Evolutionary conservation across 2,329 filamentous ascomycete genomes (phyloP).

Genomic region (Sporothrix euskadiensis): DNA sequence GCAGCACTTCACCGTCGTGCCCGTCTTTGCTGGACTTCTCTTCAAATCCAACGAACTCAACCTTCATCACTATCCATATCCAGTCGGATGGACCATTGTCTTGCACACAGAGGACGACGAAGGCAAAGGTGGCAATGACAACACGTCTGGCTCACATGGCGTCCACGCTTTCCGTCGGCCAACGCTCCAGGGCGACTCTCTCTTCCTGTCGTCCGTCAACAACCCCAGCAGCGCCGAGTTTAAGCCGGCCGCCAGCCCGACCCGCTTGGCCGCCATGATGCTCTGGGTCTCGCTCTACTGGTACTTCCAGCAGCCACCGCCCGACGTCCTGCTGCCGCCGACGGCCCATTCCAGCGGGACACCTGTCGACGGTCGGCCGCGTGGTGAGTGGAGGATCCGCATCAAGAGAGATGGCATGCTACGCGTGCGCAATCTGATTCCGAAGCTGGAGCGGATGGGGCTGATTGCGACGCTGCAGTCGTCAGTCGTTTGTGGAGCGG

Average conservation of each 20-base stretch:
- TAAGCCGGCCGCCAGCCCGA: slow-evolving; percentile 76
- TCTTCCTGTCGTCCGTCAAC: slow-evolving; percentile 91
- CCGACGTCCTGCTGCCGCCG: slow-evolving; percentile 61
- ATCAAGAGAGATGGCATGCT: slow-evolving; percentile 88
- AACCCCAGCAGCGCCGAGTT: slow-evolving; percentile 79
- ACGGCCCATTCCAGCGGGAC: slow-evolving; percentile 62
- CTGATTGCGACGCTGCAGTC: slow-evolving; percentile 76
- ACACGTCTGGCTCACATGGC: slow-evolving; percentile 34
- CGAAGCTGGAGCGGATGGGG: slow-evolving; percentile 92
- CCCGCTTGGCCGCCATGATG: slow-evolving; percentile 93
- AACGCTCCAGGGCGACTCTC: slow-evolving; percentile 73
- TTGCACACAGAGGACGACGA: slow-evolving; percentile 65
- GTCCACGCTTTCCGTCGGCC: slow-evolving; percentile 70
- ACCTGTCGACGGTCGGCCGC: slow-evolving; percentile 68
- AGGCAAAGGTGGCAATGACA: neutral
- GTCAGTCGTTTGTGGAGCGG: slow-evolving; percentile 56
- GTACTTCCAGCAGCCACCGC: slow-evolving; percentile 91
- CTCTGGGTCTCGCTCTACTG: slow-evolving; percentile 92
- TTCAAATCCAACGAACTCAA: slow-evolving; percentile 82
- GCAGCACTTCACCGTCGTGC: slow-evolving; percentile 75
- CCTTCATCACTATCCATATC: slow-evolving; percentile 68
- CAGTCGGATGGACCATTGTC: slow-evolving; percentile 86
- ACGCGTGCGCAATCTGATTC: slow-evolving; percentile 76
- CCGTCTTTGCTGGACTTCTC: slow-evolving; percentile 86
- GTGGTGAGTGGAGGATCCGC: slow-evolving; percentile 82